A percentile compares a stretch with the other conserved stretches of the same genome.
These are phyloP conservation scores for Calocybe gangraenosa DNA, from an alignment of 768 basidiomycete species.

Conservation along the genomic window DNA sequence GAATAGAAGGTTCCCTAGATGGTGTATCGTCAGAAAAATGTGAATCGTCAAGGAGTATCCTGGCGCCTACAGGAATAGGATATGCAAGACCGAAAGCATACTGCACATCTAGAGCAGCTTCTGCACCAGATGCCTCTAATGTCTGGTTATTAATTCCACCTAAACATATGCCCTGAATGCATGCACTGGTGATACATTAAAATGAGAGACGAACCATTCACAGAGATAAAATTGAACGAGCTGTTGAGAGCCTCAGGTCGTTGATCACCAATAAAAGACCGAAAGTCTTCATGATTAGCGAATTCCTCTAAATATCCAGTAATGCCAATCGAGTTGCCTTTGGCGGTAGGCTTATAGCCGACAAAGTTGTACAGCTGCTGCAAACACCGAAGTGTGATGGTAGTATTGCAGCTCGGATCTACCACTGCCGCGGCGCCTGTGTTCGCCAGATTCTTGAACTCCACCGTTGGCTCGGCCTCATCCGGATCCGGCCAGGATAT, in stretches of 20 bases:
- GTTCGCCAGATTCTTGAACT: too few relatives aligned
- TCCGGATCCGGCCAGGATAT: slow-evolving; percentile 23
- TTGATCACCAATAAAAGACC: slow-evolving; percentile 45
- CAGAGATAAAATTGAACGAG: slow-evolving; percentile 47
- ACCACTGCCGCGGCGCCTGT: slow-evolving; percentile 16
- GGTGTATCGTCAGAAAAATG: not conserved
- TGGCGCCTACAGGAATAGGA: too few relatives aligned
- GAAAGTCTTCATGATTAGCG: slow-evolving; percentile 48
- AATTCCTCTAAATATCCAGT: slow-evolving; percentile 52
- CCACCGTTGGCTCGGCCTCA: too few relatives aligned
- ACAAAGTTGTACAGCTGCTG: slow-evolving; percentile 52
- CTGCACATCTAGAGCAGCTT: slow-evolving; percentile 68
- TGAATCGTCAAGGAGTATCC: slow-evolving; percentile 21
- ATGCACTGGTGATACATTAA: slow-evolving; percentile 5
- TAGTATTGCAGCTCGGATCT: slow-evolving; percentile 33
- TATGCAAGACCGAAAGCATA: slow-evolving; percentile 62
- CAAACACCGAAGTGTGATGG: slow-evolving; percentile 50
- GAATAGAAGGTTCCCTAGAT: slow-evolving; percentile 56
- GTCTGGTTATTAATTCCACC: slow-evolving; percentile 56
- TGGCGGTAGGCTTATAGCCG: slow-evolving; percentile 38
- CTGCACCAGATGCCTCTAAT: slow-evolving; percentile 49
- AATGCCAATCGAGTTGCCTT: slow-evolving; percentile 45
- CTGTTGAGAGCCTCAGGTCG: slow-evolving; percentile 44
- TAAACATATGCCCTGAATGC: slow-evolving; percentile 4
- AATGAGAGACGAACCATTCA: slow-evolving; percentile 40